phyloP scores from a whole-genome alignment of 495 filamentous ascomycete genomes.

The Bacidia gigantensis region DNA sequence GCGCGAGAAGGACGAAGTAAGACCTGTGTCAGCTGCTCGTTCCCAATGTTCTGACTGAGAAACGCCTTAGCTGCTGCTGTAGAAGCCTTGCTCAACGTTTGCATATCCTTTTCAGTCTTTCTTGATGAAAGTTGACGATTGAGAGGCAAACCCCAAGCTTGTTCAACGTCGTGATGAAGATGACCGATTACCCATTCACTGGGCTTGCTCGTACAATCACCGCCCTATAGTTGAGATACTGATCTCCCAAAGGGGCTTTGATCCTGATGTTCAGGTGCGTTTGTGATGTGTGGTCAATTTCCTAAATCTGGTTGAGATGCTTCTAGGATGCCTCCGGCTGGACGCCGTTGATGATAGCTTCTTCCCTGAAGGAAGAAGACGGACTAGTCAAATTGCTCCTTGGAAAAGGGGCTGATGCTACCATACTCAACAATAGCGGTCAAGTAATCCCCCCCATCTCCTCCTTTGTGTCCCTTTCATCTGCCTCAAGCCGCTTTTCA shows the following conservation, averaged over 20 bases:
- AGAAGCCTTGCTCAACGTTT: conserved; percentile 66
- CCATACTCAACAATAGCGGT: conserved; percentile 38
- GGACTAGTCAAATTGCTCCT: conserved; percentile 57
- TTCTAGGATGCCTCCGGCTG: conserved; percentile 73
- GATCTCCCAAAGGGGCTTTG: conserved; percentile 55
- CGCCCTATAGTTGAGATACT: conserved; percentile 62
- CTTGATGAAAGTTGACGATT: not conserved
- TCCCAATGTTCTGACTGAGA: no score
- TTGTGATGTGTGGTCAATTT: conserved; percentile 1
- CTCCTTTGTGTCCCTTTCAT: not conserved
- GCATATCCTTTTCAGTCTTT: conserved; percentile 8
- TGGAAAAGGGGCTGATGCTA: conserved; percentile 67
- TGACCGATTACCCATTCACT: conserved; percentile 85
- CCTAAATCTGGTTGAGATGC: not conserved
- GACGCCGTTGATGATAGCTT: conserved; percentile 90
- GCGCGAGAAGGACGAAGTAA: conserved; percentile 76
- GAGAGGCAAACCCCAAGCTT: conserved; percentile 65
- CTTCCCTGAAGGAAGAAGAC: conserved; percentile 48
- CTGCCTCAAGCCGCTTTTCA: no score
- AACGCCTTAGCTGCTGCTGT: conserved; percentile 33
- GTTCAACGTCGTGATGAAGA: conserved; percentile 68
- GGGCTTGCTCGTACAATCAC: conserved; percentile 79
- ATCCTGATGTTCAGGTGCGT: conserved; percentile 69
- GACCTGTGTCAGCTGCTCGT: no score
- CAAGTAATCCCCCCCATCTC: conserved; percentile 33